Conservation (phyloP, 2,329 filamentous ascomycete genomes). For the Sporothrix phasma region DNA sequence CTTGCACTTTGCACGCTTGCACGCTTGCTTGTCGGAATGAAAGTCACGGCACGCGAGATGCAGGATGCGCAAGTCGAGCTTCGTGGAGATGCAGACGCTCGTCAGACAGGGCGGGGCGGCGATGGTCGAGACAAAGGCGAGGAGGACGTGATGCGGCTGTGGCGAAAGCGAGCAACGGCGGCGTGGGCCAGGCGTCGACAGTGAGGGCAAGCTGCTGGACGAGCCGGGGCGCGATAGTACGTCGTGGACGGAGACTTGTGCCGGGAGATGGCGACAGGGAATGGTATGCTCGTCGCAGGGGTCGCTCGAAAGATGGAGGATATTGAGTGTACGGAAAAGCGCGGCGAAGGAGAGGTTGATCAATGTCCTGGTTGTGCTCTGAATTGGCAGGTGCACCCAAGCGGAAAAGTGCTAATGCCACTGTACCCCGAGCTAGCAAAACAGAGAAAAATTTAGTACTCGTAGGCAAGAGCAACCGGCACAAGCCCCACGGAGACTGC, state of each 20-base stretch:
- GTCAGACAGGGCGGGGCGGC: neutral
- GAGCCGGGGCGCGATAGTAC: neutral
- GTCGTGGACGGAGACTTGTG: neutral
- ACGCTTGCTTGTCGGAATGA: neutral
- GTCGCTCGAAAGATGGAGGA: neutral
- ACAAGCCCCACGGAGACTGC: neutral
- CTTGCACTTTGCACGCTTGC: too few species aligned
- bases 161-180: neutral
- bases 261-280: neutral
- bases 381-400: conserved; percentile 6
- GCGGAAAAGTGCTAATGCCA: conserved; percentile 1
- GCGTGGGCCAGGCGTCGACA: neutral
- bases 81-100: neutral
- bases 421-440: neutral
- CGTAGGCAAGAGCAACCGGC: conserved; percentile 11
- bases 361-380: neutral
- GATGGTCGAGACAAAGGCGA: neutral
- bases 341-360: neutral
- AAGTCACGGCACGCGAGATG: neutral
- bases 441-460: conserved; percentile 7
- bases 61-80: neutral
- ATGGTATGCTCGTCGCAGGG: neutral
- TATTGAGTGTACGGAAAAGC: neutral
- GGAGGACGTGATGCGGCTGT: neutral
- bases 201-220: neutral